Percentiles rank a stretch among this genome's conserved stretches.
Evolutionary conservation across 2,329 filamentous ascomycete genomes (phyloP).

Genomic region (Plenodomus tracheiphilus): DNA sequence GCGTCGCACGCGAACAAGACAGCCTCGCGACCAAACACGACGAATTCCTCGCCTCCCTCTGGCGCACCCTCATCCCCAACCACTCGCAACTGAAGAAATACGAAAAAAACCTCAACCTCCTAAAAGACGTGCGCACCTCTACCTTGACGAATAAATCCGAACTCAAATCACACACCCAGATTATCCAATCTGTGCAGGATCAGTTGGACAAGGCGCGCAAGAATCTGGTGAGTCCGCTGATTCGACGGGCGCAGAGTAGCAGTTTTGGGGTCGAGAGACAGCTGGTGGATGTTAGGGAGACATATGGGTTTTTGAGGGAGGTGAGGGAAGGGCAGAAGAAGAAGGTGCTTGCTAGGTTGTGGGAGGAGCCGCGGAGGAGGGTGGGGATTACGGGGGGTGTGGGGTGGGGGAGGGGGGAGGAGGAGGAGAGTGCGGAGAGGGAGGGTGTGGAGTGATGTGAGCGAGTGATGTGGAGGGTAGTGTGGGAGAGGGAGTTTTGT

Average conservation of each 20-base stretch:
- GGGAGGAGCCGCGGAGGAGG: constrained; percentile 34
- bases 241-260: constrained; percentile 69
- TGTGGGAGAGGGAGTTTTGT: too few relatives aligned
- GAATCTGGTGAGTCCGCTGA: constrained; percentile 82
- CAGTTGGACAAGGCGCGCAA: constrained; percentile 82
- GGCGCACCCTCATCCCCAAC: constrained; percentile 83
- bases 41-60: constrained; percentile 80
- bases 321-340: constrained; percentile 80
- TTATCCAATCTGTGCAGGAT: constrained; percentile 79
- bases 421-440: constrained; percentile 1
- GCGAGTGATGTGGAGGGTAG: too few relatives aligned
- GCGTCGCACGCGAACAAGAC: constrained; percentile 80
- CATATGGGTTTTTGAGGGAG: constrained; percentile 74
- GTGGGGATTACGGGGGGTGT: constrained; percentile 29
- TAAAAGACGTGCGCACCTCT: constrained; percentile 76
- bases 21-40: constrained; percentile 78
- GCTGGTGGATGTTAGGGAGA: constrained; percentile 78
- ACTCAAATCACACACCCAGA: constrained; percentile 82
- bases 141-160: constrained; percentile 87
- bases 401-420: constrained; percentile 23
- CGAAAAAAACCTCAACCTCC: constrained; percentile 82
- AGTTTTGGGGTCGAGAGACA: constrained; percentile 81
- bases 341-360: constrained; percentile 79
- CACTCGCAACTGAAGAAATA: constrained; percentile 80
- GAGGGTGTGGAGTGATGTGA: neutral